A percentile compares a stretch with the other conserved stretches of the same genome.
Conservation (phyloP, 768 basidiomycete genomes). For the Tricholomella constricta region DNA sequence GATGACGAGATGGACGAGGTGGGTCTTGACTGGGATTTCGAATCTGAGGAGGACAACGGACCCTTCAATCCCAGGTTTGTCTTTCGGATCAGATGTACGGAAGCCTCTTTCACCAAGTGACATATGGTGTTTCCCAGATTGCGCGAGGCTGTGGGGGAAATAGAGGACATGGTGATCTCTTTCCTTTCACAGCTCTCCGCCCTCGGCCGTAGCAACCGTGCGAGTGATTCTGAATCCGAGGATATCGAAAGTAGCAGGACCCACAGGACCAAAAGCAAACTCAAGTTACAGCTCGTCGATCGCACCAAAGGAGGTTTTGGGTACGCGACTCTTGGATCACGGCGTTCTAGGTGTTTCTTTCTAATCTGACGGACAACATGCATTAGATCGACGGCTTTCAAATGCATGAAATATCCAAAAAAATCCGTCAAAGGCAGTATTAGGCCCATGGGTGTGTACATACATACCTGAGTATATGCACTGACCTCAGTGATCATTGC, state of each 20-base stretch:
- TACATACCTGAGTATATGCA: conserved; percentile 14
- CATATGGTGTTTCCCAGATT: conserved; percentile 8
- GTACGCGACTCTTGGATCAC: conserved; percentile 17
- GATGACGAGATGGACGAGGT: neutral
- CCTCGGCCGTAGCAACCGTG: conserved; percentile 13
- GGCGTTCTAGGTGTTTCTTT: neutral
- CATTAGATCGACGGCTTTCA: conserved; percentile 13
- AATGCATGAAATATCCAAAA: conserved; percentile 35
- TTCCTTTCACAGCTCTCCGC: conserved; percentile 39
- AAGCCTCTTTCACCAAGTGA: neutral
- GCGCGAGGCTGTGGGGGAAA: conserved; percentile 23
- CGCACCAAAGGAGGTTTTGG: conserved; percentile 30
- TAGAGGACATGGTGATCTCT: conserved; percentile 38
- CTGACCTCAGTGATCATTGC: neutral
- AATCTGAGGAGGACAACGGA: neutral
- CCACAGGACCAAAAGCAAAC: conserved; percentile 25
- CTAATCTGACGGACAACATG: conserved; percentile 8
- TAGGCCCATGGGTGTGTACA: conserved; percentile 39
- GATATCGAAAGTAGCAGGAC: conserved; percentile 3
- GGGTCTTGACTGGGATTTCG: neutral
- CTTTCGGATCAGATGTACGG: neutral
- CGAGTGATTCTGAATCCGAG: conserved; percentile 15
- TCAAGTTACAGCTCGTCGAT: conserved; percentile 37
- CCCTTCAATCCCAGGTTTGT: neutral
- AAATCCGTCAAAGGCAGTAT: conserved; percentile 39